Conservation (phyloP, 129 eudicot species). For the Flaveria trinervia region DNA sequence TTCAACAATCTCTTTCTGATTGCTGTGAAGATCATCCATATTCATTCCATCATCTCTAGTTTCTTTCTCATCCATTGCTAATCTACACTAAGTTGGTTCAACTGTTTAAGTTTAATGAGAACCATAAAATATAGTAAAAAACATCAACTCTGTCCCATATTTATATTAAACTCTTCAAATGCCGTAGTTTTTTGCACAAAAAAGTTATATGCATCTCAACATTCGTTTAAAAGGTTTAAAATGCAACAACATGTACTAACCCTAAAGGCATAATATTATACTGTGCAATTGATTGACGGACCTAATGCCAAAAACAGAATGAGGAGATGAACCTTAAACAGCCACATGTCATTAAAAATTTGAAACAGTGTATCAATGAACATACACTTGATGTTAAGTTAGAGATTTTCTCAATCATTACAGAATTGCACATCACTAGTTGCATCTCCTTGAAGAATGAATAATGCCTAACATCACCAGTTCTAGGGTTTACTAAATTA, state of each 20-base stretch:
- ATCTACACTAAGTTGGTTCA: constrained; percentile 8
- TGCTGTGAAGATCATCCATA: constrained; percentile 7
- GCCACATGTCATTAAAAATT: not conserved
- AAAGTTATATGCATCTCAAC: not conserved
- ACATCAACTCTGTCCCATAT: not conserved
- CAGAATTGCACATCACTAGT: not conserved
- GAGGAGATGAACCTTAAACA: not conserved
- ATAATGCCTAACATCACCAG: too few species aligned
- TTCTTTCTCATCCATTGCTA: constrained; percentile 26
- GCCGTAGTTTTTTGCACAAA: not conserved
- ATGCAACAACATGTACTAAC: constrained; percentile 1
- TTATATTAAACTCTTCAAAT: not conserved
- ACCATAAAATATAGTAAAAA: not conserved
- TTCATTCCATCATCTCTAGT: constrained; percentile 18
- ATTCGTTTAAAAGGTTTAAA: not conserved
- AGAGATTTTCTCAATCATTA: not conserved
- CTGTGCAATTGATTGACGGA: not conserved
- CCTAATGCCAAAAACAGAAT: not conserved
- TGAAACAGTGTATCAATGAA: not conserved
- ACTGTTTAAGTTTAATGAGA: not conserved
- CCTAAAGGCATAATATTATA: not conserved
- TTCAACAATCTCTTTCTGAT: constrained; percentile 17
- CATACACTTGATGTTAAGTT: not conserved
- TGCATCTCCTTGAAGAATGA: too few species aligned
- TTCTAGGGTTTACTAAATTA: not conserved